phyloP scores from a whole-genome alignment of 192 early-diverging fungal genomes.

The Coemansia aciculifera region DNA sequence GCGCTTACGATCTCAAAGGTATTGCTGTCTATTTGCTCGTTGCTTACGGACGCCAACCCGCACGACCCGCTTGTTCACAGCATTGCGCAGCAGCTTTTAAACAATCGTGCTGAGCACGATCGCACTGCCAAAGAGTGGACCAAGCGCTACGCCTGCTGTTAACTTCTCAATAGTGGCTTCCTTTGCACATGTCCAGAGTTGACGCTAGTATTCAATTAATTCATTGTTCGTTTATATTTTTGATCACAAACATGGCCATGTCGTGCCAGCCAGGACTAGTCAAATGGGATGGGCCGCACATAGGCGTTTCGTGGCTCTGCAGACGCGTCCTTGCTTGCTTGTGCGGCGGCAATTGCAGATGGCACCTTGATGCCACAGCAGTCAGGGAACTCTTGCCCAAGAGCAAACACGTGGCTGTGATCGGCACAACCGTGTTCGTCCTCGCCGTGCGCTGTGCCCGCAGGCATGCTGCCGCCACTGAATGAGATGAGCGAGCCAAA shows the following conservation, averaged over 20 bases:
- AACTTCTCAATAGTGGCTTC: neutral
- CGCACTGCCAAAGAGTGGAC: conserved; percentile 93
- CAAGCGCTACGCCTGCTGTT: conserved; percentile 22
- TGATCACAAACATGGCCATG: neutral
- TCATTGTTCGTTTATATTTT: neutral
- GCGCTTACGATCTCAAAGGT: conserved; percentile 98
- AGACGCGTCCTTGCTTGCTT: conserved; percentile 12
- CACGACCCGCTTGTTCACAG: conserved; percentile 97
- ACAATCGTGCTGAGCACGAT: conserved; percentile 84
- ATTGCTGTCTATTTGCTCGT: conserved; percentile 93
- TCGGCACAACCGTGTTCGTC: conserved; percentile 31
- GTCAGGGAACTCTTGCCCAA: conserved; percentile 57
- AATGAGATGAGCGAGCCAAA: conserved; percentile 87
- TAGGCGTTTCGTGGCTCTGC: conserved; percentile 29
- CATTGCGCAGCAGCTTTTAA: conserved; percentile 97
- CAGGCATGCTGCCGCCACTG: conserved; percentile 34
- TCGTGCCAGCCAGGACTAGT: conserved; percentile 16
- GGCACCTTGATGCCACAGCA: conserved; percentile 61
- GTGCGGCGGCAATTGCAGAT: conserved; percentile 49
- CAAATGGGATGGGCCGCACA: conserved; percentile 52
- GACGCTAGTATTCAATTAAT: neutral
- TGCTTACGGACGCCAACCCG: conserved; percentile 98
- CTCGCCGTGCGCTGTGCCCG: neutral
- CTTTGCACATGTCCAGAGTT: neutral
- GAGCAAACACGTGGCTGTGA: conserved; percentile 50